Evolutionary conservation across 148 eudicot species (phyloP).

Genomic region (Salicornia ramosissima): DNA sequence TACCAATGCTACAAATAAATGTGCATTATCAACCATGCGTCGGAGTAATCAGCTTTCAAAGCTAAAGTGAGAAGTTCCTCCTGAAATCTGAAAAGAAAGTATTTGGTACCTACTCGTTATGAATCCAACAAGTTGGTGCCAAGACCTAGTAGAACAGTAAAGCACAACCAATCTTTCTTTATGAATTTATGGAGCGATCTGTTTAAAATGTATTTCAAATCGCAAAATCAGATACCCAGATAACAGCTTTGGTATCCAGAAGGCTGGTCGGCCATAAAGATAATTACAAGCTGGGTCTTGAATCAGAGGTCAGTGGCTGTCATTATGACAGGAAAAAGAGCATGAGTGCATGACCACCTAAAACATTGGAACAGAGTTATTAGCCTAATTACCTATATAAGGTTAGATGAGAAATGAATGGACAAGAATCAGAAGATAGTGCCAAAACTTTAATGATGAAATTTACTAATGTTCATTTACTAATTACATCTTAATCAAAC

Average conservation of each 20-base stretch:
- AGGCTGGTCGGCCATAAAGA: background rate
- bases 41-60: background rate
- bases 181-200: background rate
- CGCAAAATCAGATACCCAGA: conserved; percentile 2
- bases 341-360: conserved; percentile 11
- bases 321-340: background rate
- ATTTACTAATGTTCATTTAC: too few species aligned
- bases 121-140: background rate
- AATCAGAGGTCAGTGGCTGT: background rate
- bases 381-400: background rate
- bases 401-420: too few species aligned
- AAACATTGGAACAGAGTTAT: background rate
- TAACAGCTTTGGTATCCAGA: conserved; percentile 6
- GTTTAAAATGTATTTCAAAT: background rate
- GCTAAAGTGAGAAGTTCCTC: background rate
- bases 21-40: background rate
- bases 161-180: conserved; percentile 2
- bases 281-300: conserved; percentile 7
- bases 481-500: too few species aligned
- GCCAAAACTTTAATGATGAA: too few species aligned
- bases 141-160: background rate
- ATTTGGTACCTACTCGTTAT: background rate
- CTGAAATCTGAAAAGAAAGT: background rate
- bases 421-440: too few species aligned
- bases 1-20: background rate